Conservation (phyloP, 208 protist genomes). For the Acanthamoeba quina region DNA sequence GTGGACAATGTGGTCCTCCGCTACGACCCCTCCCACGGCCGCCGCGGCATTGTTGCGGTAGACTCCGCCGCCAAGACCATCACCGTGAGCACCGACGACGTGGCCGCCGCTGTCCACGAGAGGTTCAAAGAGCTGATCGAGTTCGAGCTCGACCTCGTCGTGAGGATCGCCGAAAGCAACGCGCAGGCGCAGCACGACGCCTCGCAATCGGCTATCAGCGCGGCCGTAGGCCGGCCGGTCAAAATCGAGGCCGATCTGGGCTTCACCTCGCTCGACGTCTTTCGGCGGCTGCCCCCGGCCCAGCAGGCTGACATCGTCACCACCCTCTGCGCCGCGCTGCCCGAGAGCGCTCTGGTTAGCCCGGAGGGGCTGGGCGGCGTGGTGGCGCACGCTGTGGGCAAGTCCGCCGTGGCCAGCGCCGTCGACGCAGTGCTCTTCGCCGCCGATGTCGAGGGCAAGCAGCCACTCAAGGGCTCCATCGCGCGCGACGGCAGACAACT, state of each 20-base stretch:
- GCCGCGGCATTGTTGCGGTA: background rate
- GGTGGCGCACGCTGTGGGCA: background rate
- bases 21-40: background rate
- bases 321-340: background rate
- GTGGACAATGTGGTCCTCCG: background rate
- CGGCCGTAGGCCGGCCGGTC: background rate
- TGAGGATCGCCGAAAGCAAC: constrained; percentile 21
- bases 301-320: constrained; percentile 26
- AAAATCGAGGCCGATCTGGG: background rate
- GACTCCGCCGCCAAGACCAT: background rate
- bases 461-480: background rate
- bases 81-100: background rate
- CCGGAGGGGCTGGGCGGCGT: background rate
- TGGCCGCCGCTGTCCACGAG: background rate
- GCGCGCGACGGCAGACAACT: background rate
- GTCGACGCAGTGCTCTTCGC: background rate
- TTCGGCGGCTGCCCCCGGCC: background rate
- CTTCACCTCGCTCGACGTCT: background rate
- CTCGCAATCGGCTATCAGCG: background rate
- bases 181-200: background rate
- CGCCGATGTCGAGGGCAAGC: background rate
- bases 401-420: background rate
- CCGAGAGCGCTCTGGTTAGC: background rate
- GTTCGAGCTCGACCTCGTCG: constrained; percentile 1
- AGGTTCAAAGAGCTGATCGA: constrained; percentile 17